Evolutionary conservation across 2,329 filamentous ascomycete species (phyloP).

Genomic region (Neocatenulostroma microsporum): DNA sequence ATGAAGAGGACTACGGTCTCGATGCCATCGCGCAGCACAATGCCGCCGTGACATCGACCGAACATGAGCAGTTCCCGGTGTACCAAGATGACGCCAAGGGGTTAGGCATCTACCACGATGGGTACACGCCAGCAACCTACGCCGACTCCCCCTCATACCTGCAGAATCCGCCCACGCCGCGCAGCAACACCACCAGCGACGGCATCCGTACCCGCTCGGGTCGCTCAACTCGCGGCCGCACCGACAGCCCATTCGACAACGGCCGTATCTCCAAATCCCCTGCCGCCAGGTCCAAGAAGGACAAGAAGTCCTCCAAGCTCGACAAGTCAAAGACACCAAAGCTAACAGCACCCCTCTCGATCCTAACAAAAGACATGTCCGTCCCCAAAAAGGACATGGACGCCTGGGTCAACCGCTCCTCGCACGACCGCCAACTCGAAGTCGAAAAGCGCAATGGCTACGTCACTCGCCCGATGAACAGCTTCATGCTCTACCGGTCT

Average conservation of each 20-base stretch:
- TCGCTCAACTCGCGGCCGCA: constrained; percentile 25
- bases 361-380: constrained; percentile 56
- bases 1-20: constrained; percentile 29
- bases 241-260: constrained; percentile 30
- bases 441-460: constrained; percentile 65
- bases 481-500: constrained; percentile 95
- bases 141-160: constrained; percentile 19
- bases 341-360: constrained; percentile 61
- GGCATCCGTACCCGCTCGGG: constrained; percentile 34
- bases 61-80: constrained; percentile 28
- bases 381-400: constrained; percentile 70
- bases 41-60: constrained; percentile 25
- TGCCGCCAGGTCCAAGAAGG: constrained; percentile 33
- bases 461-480: constrained; percentile 90
- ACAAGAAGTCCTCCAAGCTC: constrained; percentile 36
- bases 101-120: constrained; percentile 25
- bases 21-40: constrained; percentile 39
- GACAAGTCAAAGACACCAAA: constrained; percentile 44
- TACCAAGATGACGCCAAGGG: constrained; percentile 28
- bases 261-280: constrained; percentile 28
- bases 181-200: constrained; percentile 36
- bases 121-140: constrained; percentile 21
- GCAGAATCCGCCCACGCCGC: constrained; percentile 37
- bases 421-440: constrained; percentile 59
- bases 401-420: constrained; percentile 65